These are phyloP conservation scores for Entomophthora muscae DNA, from an alignment of 371 early-diverging fungal genomes.

Conservation along the genomic window DNA sequence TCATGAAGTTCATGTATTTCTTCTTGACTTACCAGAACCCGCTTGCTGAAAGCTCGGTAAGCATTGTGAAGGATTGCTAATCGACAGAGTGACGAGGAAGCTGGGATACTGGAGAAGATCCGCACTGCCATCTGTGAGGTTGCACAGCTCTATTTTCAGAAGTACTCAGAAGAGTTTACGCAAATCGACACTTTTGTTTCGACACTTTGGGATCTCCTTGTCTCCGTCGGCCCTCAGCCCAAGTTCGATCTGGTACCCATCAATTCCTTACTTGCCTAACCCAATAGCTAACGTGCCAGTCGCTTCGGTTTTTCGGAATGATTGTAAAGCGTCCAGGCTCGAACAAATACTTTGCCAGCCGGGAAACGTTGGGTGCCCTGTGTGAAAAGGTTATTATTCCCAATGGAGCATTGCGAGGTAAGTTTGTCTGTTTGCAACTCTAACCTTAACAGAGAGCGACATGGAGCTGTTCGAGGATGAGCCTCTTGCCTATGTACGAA, in stretches of 20 bases:
- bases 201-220: slow-evolving; percentile 69
- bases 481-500: slow-evolving; percentile 79
- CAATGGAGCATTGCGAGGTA: slow-evolving; percentile 70
- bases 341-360: slow-evolving; percentile 40
- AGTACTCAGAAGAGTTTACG: slow-evolving; percentile 77
- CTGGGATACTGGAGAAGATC: slow-evolving; percentile 68
- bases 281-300: slow-evolving; percentile 65
- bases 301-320: slow-evolving; percentile 72
- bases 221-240: slow-evolving; percentile 37
- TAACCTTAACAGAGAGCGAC: slow-evolving; percentile 39
- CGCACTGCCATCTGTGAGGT: slow-evolving; percentile 81
- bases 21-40: slow-evolving; percentile 69
- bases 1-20: slow-evolving; percentile 63
- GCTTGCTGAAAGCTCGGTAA: slow-evolving; percentile 37
- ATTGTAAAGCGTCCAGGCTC: slow-evolving; percentile 64
- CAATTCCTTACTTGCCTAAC: background rate
- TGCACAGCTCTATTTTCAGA: slow-evolving; percentile 66
- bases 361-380: slow-evolving; percentile 49
- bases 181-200: slow-evolving; percentile 61
- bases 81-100: slow-evolving; percentile 61
- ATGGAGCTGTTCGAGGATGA: slow-evolving; percentile 93
- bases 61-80: background rate
- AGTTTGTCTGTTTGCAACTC: slow-evolving; percentile 3
- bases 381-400: slow-evolving; percentile 86
- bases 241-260: slow-evolving; percentile 59